Evolutionary conservation across 148 eudicot species (phyloP), one percentile per base, ranked within the genome.

Genomic region (Chenopodium quinoa): DNA sequence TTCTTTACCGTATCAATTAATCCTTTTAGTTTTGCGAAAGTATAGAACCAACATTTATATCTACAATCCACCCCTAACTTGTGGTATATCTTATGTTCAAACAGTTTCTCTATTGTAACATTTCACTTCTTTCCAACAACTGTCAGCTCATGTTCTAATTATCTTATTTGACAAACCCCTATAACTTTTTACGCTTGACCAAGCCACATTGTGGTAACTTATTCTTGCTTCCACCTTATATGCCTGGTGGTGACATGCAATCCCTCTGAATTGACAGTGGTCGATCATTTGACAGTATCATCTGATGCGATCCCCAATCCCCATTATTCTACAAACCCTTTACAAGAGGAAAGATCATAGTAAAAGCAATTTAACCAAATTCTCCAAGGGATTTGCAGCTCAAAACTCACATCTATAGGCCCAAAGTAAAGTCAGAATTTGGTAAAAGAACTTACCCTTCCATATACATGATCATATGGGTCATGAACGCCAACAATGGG

Each of bases 401-500:
- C 76, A 71, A 19, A 70, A 37, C 27, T 76, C 69, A 31, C 48
- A 29, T 27, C 37, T 2, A 25, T n/a, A 40, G 46, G 52, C 47
- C 46, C 48, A 47, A 60, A 20, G 0, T 20, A 5, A 4, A 14
- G 6, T 44, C 19, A 56, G 8, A 66, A 62, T 31, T 54, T 17
- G 63, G 32, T 14, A 9, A 44, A 9, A 77, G n/a, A 73, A 75
- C 91, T 69, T 84, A 94, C 98, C 95, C 98, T 91, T 77, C 93
- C 92, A 77, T 90, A 90, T 19, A 89, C 86, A 74, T 89, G 93
- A 83, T 90, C 90, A 84, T 94, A 96, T 17, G 93, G 99, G 82
- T 93, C 98, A 84, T 92, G 97, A 82, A 85, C 91, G 25, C 99
- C 98, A 81, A 96, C 86, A 80, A 94, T 94, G 25, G 99, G 98